A percentile compares a stretch with the other conserved stretches of the same genome.
Conservation (phyloP, 2,329 filamentous ascomycete genomes). For the Fusarium transvaalense region DNA sequence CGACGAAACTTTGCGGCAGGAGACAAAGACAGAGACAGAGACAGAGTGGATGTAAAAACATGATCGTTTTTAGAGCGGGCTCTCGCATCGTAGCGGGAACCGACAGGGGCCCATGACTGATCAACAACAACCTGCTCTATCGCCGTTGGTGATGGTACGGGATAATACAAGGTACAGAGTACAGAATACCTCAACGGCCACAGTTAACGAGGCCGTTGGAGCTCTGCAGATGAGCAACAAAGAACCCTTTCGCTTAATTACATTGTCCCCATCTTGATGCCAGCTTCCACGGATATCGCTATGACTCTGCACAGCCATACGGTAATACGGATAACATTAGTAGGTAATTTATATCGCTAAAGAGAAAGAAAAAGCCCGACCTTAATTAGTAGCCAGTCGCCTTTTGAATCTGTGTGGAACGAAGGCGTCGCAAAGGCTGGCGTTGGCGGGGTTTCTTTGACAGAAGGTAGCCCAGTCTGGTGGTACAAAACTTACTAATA, state of each 20-base stretch:
- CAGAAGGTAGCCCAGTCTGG: constrained; percentile 9
- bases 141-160: constrained; percentile 16
- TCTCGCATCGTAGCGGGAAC: constrained; percentile 40
- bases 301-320: constrained; percentile 2
- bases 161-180: constrained; percentile 13
- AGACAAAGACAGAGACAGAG: constrained; percentile 24
- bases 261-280: constrained; percentile 8
- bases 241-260: constrained; percentile 10
- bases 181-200: constrained; percentile 5
- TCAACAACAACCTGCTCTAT: constrained; percentile 28
- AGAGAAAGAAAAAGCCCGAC: not conserved
- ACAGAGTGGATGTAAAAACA: constrained; percentile 20
- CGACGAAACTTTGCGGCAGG: constrained; percentile 25
- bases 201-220: constrained; percentile 6
- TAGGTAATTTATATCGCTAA: not conserved
- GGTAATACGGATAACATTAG: not conserved
- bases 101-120: constrained; percentile 32
- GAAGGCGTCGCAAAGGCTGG: constrained; percentile 32
- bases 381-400: constrained; percentile 21
- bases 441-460: constrained; percentile 26
- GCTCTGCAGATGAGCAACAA: constrained; percentile 9
- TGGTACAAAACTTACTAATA: constrained; percentile 9
- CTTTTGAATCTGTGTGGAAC: constrained; percentile 32
- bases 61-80: constrained; percentile 30
- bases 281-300: not conserved